Percentiles rank a stretch among this genome's conserved stretches.
Conservation (phyloP, 768 basidiomycete species). For the Omphalotus guepiniiformis region DNA sequence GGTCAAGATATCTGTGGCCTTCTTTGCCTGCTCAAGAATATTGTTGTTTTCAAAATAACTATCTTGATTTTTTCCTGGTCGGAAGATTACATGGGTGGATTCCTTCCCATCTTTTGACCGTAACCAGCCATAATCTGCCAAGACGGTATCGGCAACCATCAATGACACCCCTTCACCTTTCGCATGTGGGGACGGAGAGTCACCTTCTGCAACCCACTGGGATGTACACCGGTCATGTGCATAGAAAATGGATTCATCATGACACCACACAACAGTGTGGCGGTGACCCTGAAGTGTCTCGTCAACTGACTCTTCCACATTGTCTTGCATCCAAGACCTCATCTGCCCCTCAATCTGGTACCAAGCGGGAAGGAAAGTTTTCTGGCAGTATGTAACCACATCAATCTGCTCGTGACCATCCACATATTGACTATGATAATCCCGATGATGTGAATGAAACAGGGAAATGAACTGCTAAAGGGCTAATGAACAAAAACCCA, state of each 20-base stretch:
- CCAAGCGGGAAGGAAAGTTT: conserved; percentile 18
- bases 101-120: conserved; percentile 7
- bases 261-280: conserved; percentile 18
- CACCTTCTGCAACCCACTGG: conserved; percentile 21
- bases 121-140: conserved; percentile 27
- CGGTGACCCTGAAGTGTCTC: neutral
- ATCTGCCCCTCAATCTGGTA: conserved; percentile 6
- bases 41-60: conserved; percentile 20
- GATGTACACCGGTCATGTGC: conserved; percentile 24
- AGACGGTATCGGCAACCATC: conserved; percentile 34
- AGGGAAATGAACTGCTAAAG: no score
- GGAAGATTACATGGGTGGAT: conserved; percentile 21
- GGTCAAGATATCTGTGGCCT: conserved; percentile 20
- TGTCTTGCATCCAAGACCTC: conserved; percentile 9
- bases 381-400: conserved; percentile 24
- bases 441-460: no score
- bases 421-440: no score
- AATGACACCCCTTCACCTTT: conserved; percentile 31
- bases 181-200: conserved; percentile 16
- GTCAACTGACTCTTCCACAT: neutral
- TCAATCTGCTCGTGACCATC: conserved; percentile 29
- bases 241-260: conserved; percentile 34
- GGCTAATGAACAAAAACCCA: no score
- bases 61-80: conserved; percentile 19
- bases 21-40: conserved; percentile 10